phyloP scores from a whole-genome alignment of 2,329 filamentous ascomycete species.

The Amauroascus niger region DNA sequence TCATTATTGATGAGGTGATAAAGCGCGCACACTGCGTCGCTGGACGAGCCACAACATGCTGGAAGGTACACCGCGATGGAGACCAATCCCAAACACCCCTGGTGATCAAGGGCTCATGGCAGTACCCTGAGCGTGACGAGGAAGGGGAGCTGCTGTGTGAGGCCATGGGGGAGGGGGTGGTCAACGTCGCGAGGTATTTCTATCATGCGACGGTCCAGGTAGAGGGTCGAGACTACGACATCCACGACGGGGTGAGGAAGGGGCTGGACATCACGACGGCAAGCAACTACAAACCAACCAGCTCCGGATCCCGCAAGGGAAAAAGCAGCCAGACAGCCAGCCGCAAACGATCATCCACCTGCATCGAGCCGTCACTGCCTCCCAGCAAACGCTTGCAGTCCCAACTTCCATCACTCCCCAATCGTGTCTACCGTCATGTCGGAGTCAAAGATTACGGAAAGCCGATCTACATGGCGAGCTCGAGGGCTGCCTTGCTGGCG shows the following conservation, averaged over 20 bases:
- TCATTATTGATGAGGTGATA: constrained; percentile 35
- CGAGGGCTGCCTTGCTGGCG: constrained; percentile 23
- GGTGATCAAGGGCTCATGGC: constrained; percentile 23
- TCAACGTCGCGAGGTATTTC: constrained; percentile 20
- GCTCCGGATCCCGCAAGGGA: neutral
- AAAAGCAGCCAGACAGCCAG: constrained; percentile 6
- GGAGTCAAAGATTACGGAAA: constrained; percentile 36
- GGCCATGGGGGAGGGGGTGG: constrained; percentile 18
- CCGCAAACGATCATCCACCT: constrained; percentile 20
- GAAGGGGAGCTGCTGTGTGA: constrained; percentile 23
- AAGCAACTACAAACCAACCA: neutral
- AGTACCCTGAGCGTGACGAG: constrained; percentile 23
- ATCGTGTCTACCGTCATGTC: constrained; percentile 36
- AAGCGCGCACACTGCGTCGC: constrained; percentile 27
- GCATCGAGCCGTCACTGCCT: constrained; percentile 13
- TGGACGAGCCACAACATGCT: constrained; percentile 38
- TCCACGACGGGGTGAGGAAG: constrained; percentile 6
- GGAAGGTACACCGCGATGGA: constrained; percentile 35
- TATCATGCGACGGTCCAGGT: neutral
- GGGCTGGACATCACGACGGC: neutral
- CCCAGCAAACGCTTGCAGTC: constrained; percentile 17
- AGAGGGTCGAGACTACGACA: constrained; percentile 16
- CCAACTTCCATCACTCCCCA: constrained; percentile 15
- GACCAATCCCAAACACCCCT: neutral
- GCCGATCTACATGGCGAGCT: constrained; percentile 37